A percentile compares a stretch with the other conserved stretches of the same genome.
Evolutionary conservation across 1,284 basidiomycete species (phyloP).

Genomic region (Peniophora sp.): DNA sequence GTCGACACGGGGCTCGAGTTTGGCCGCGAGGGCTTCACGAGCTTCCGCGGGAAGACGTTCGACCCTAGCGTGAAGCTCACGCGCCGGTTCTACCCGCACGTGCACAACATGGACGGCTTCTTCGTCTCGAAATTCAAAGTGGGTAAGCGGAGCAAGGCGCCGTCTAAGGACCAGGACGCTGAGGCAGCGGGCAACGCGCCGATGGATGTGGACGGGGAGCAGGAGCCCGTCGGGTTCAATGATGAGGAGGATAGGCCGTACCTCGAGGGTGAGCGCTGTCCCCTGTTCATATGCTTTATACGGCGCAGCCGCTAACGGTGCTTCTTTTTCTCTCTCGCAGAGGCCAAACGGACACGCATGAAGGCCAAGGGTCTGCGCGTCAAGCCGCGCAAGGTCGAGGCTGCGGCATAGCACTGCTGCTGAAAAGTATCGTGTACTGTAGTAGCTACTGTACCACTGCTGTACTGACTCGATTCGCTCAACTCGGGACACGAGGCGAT

Average conservation of each 20-base stretch:
- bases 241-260: constrained; percentile 63
- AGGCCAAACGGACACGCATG: constrained; percentile 62
- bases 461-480: too few relatives aligned
- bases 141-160: constrained; percentile 60
- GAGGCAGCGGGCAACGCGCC: constrained; percentile 27
- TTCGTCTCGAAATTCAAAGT: constrained; percentile 98
- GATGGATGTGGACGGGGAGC: constrained; percentile 17
- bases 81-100: constrained; percentile 86
- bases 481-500: too few relatives aligned
- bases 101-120: constrained; percentile 97
- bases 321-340: constrained; percentile 26
- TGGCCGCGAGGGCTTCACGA: constrained; percentile 87
- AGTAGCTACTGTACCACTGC: too few relatives aligned
- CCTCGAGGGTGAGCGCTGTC: constrained; percentile 54
- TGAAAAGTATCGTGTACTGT: background rate
- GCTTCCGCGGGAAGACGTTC: constrained; percentile 87
- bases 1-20: constrained; percentile 93
- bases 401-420: constrained; percentile 12
- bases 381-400: constrained; percentile 32
- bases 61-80: constrained; percentile 76
- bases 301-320: constrained; percentile 3
- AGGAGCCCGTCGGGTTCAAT: constrained; percentile 41
- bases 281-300: constrained; percentile 8
- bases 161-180: constrained; percentile 25
- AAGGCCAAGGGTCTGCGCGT: constrained; percentile 69